Conservation (phyloP, 2,329 filamentous ascomycete species). For the Alternaria incomplexa region DNA sequence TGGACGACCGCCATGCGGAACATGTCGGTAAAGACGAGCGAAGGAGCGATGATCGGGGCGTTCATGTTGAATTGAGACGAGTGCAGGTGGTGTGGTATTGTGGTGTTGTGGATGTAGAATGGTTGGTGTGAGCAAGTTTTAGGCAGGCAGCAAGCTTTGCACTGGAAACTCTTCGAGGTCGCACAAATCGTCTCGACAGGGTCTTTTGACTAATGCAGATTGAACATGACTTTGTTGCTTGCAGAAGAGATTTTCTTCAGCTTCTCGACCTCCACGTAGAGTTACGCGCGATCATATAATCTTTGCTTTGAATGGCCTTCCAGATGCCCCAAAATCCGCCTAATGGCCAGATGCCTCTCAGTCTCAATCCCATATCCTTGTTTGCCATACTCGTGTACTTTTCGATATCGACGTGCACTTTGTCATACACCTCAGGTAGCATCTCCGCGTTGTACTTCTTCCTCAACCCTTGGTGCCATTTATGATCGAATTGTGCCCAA, state of each 20-base stretch:
- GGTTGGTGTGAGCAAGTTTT: neutral
- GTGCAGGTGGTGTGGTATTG: neutral
- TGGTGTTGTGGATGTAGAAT: neutral
- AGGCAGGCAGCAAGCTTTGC: neutral
- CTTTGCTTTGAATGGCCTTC: slow-evolving; percentile 47
- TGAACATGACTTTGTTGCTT: neutral
- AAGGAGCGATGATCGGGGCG: neutral
- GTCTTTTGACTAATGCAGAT: neutral
- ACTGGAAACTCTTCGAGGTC: neutral
- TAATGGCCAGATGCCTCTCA: slow-evolving; percentile 45
- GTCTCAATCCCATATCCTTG: slow-evolving; percentile 29
- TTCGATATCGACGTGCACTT: slow-evolving; percentile 60
- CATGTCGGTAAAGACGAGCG: neutral
- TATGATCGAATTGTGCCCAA: slow-evolving; percentile 67
- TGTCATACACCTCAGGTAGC: slow-evolving; percentile 71
- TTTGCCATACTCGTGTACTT: slow-evolving; percentile 36
- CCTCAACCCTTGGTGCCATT: slow-evolving; percentile 65
- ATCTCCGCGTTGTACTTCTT: slow-evolving; percentile 64
- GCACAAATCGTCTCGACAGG: neutral
- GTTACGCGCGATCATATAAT: slow-evolving; percentile 44
- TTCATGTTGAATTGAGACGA: neutral
- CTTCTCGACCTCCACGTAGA: slow-evolving; percentile 41
- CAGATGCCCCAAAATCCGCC: slow-evolving; percentile 48
- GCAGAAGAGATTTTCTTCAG: neutral
- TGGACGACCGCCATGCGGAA: neutral